Percentiles rank a stretch among this genome's conserved stretches.
Conservation (phyloP, 139 green algal species). For the Picochlorum sp. region DNA sequence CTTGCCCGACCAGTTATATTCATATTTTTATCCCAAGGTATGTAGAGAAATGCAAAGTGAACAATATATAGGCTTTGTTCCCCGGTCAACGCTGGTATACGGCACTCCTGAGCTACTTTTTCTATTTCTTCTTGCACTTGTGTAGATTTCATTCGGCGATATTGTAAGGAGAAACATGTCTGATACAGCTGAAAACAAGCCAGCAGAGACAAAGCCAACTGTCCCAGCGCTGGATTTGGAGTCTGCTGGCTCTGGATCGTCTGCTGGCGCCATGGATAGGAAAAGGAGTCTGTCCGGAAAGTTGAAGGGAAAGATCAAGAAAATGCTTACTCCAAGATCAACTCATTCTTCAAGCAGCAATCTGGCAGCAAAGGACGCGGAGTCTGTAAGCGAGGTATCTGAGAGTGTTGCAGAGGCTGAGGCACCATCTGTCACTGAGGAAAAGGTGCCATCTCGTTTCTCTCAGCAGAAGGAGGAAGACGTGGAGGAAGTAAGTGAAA, state of each 20-base stretch:
- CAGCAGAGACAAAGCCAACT: not conserved
- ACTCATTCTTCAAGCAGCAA: not conserved
- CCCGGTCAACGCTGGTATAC: too few relatives aligned
- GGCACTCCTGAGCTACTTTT: too few relatives aligned
- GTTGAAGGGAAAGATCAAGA: slow-evolving; percentile 12
- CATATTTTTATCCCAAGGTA: too few relatives aligned
- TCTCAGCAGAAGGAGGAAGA: not conserved
- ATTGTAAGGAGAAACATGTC: not conserved
- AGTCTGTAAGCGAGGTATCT: not conserved
- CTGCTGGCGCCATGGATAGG: slow-evolving; percentile 1
- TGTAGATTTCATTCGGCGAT: not conserved
- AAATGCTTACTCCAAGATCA: too few relatives aligned
- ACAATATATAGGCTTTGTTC: too few relatives aligned
- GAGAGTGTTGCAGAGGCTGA: not conserved
- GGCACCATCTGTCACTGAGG: not conserved
- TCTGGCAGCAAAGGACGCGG: not conserved
- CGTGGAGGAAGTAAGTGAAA: not conserved
- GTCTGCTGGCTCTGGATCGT: not conserved
- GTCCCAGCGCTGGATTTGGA: slow-evolving; percentile 10
- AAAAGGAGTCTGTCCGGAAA: slow-evolving; percentile 18
- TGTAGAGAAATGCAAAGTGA: too few relatives aligned
- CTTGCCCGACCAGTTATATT: too few relatives aligned
- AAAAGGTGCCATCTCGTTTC: not conserved
- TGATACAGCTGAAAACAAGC: not conserved
- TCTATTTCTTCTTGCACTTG: too few relatives aligned